Evolutionary conservation across 352 stramenopile species (phyloP).

Genomic region (Phytophthora macrochlamydospora): DNA sequence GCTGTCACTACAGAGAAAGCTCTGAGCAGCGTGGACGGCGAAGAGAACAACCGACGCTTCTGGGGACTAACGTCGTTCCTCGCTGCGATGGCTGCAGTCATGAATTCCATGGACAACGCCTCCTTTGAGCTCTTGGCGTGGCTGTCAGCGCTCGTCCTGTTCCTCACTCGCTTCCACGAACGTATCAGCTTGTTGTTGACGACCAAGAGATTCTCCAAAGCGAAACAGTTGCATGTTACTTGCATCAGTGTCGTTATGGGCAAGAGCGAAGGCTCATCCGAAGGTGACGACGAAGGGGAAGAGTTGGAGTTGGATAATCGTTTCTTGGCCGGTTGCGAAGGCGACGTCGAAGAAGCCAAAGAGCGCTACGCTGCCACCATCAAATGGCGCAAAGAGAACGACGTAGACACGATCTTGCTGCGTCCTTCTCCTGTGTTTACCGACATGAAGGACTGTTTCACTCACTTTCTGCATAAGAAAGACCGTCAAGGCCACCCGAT

Average conservation of each 20-base stretch:
- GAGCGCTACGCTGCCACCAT: constrained; percentile 61
- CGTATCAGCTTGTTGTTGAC: constrained; percentile 56
- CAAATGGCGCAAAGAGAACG: constrained; percentile 71
- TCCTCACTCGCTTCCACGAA: constrained; percentile 61
- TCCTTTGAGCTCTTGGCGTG: constrained; percentile 58
- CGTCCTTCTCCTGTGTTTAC: constrained; percentile 59
- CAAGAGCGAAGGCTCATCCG: constrained; percentile 43
- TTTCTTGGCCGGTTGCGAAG: constrained; percentile 73
- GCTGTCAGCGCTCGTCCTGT: constrained; percentile 54
- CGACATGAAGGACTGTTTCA: constrained; percentile 66
- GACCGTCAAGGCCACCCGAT: constrained; percentile 64
- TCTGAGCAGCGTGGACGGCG: constrained; percentile 18
- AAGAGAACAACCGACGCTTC: constrained; percentile 44
- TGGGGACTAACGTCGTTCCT: constrained; percentile 52
- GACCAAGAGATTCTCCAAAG: constrained; percentile 50
- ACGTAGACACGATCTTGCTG: constrained; percentile 72
- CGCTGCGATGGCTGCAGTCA: constrained; percentile 43
- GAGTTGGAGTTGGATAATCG: constrained; percentile 57
- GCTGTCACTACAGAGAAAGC: constrained; percentile 38
- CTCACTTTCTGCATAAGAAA: constrained; percentile 72
- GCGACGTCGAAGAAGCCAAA: constrained; percentile 72
- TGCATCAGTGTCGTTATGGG: constrained; percentile 49
- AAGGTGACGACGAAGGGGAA: constrained; percentile 35
- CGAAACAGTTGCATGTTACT: constrained; percentile 40
- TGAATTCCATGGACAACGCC: constrained; percentile 47